phyloP scores from a whole-genome alignment of 139 green algal genomes.

The Astrephomene gubernaculifera region DNA sequence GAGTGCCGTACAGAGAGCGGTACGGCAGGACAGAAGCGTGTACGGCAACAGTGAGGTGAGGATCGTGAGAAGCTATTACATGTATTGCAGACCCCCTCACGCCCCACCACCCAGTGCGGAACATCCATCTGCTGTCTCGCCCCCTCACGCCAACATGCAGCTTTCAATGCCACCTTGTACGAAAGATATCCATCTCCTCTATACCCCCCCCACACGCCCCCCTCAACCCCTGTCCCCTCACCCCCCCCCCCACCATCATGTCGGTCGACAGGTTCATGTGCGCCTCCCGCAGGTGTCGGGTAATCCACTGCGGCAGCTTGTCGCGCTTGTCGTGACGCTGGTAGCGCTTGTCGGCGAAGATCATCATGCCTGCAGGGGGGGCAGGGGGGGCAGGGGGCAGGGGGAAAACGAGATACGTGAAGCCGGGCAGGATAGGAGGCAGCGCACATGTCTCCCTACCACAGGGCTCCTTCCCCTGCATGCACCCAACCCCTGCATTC shows the following conservation, averaged over 20 bases:
- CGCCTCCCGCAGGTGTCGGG: constrained; percentile 87
- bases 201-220: not conserved
- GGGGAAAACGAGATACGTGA: not conserved
- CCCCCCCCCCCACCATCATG: constrained; percentile 83
- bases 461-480: no score
- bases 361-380: constrained; percentile 76
- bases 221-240: not conserved
- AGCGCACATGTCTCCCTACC: no score
- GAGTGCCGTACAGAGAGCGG: no score
- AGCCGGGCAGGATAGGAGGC: not conserved
- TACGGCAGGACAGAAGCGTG: constrained; percentile 63
- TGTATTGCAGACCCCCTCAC: no score
- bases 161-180: no score
- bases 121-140: no score
- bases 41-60: not conserved
- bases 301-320: constrained; percentile 97
- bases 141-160: no score
- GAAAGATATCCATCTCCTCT: no score
- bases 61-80: no score
- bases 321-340: constrained; percentile 97
- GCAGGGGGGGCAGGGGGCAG: not conserved
- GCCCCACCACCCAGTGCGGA: no score
- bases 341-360: constrained; percentile 92
- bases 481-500: not conserved
- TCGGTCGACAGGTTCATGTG: constrained; percentile 96